These are phyloP conservation scores for Botryotinia convoluta DNA, from an alignment of 2,329 filamentous ascomycete species.

Conservation along the genomic window DNA sequence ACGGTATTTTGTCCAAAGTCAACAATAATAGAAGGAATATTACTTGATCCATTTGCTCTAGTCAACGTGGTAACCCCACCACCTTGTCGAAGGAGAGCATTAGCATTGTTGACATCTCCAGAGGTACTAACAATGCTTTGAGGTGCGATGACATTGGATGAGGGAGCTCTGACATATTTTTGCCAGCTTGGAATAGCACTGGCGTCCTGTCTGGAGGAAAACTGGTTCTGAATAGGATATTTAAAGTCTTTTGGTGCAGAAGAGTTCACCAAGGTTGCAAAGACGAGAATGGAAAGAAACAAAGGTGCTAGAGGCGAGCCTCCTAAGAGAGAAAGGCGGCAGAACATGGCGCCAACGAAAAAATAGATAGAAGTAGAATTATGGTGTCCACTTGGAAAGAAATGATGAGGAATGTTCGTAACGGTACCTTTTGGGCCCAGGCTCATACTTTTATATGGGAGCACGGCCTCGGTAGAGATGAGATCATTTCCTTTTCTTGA, in stretches of 20 bases:
- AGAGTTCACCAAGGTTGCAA: constrained; percentile 1
- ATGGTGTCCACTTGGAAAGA: background rate
- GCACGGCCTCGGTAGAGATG: too few relatives aligned
- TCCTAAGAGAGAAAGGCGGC: background rate
- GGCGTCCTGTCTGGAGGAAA: background rate
- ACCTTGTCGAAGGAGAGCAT: constrained; percentile 37
- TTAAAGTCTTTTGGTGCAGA: background rate
- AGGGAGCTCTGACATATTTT: constrained; percentile 43
- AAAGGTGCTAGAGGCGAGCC: background rate
- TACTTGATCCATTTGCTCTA: constrained; percentile 22
- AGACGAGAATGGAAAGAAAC: background rate
- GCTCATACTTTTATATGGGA: constrained; percentile 6
- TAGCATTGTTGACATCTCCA: constrained; percentile 43
- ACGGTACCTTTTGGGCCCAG: background rate
- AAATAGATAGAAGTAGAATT: background rate
- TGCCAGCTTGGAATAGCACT: constrained; percentile 37
- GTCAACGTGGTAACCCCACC: constrained; percentile 39
- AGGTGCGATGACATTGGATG: constrained; percentile 38
- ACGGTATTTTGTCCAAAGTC: constrained; percentile 51
- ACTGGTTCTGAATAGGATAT: background rate
- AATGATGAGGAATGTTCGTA: background rate
- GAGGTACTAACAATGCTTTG: constrained; percentile 37
- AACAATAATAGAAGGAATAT: constrained; percentile 43
- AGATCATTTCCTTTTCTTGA: background rate
- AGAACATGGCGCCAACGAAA: background rate